Conservation (phyloP, 768 basidiomycete species). For the Xerocomellus dryophilus region DNA sequence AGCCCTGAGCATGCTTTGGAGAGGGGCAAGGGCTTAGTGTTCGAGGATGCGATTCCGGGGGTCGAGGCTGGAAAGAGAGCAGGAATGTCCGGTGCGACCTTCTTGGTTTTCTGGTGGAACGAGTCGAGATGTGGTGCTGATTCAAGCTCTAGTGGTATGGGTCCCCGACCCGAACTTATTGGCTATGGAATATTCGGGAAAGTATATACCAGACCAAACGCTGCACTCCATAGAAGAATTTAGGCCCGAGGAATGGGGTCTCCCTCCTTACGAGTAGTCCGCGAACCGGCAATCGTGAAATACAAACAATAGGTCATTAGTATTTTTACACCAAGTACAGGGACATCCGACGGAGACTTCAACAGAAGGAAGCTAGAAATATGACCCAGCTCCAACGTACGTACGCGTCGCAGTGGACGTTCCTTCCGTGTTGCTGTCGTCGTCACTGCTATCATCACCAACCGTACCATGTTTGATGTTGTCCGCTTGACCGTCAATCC, state of each 20-base stretch:
- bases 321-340: neutral
- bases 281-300: neutral
- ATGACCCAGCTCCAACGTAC: conserved; percentile 45
- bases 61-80: conserved; percentile 79
- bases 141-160: conserved; percentile 63
- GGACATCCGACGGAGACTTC: neutral
- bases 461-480: neutral
- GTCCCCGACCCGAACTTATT: conserved; percentile 74
- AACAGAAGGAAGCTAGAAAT: conserved; percentile 32
- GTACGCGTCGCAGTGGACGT: conserved; percentile 10
- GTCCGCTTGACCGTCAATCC: conserved; percentile 1
- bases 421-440: conserved; percentile 11
- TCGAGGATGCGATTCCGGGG: conserved; percentile 79
- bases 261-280: conserved; percentile 57
- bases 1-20: conserved; percentile 41
- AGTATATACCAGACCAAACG: conserved; percentile 57
- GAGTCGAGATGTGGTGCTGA: conserved; percentile 1
- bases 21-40: conserved; percentile 66
- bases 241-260: conserved; percentile 77
- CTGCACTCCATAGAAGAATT: conserved; percentile 68
- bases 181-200: conserved; percentile 43
- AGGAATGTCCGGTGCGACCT: conserved; percentile 72
- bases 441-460: conserved; percentile 23
- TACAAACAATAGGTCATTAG: neutral
- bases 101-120: neutral